A percentile compares a stretch with the other conserved stretches of the same genome.
Evolutionary conservation across 1,284 basidiomycete species (phyloP).

Genomic region (Ustilago curta): DNA sequence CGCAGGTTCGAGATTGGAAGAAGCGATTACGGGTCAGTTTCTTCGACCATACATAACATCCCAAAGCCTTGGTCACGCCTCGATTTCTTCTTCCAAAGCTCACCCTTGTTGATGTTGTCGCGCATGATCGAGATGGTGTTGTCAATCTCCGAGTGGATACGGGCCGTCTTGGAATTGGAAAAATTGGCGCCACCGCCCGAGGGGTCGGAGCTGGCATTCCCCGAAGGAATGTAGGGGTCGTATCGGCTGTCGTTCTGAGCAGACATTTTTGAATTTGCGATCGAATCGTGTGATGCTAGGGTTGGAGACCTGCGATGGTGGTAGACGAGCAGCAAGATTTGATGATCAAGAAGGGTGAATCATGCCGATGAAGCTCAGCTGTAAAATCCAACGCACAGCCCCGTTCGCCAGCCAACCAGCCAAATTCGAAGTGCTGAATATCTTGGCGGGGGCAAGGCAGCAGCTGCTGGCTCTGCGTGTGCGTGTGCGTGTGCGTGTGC

Average conservation of each 20-base stretch:
- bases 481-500: too few relatives aligned
- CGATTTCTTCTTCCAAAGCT: not conserved
- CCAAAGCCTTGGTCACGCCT: too few relatives aligned
- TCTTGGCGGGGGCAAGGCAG: not conserved
- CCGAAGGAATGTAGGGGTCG: slow-evolving; percentile 67
- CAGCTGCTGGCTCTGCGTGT: not conserved
- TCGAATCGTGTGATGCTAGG: not conserved
- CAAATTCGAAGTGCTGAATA: not conserved
- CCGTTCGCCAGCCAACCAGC: not conserved
- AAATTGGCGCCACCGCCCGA: slow-evolving; percentile 52
- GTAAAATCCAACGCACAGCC: too few relatives aligned
- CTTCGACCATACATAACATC: not conserved
- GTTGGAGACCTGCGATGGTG: slow-evolving; percentile 8
- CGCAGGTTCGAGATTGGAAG: not conserved
- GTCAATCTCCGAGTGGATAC: slow-evolving; percentile 68
- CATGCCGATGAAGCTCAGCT: too few relatives aligned
- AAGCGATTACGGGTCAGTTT: slow-evolving; percentile 10
- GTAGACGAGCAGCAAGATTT: slow-evolving; percentile 4
- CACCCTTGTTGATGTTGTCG: slow-evolving; percentile 80
- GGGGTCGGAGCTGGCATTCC: slow-evolving; percentile 53
- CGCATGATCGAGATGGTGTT: slow-evolving; percentile 83
- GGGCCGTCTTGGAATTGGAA: slow-evolving; percentile 63
- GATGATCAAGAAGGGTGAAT: too few relatives aligned
- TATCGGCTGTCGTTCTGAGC: slow-evolving; percentile 58
- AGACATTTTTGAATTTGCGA: slow-evolving; percentile 33